Conservation (phyloP, 2,329 filamentous ascomycete species). For the Dactylellina cionopaga region DNA sequence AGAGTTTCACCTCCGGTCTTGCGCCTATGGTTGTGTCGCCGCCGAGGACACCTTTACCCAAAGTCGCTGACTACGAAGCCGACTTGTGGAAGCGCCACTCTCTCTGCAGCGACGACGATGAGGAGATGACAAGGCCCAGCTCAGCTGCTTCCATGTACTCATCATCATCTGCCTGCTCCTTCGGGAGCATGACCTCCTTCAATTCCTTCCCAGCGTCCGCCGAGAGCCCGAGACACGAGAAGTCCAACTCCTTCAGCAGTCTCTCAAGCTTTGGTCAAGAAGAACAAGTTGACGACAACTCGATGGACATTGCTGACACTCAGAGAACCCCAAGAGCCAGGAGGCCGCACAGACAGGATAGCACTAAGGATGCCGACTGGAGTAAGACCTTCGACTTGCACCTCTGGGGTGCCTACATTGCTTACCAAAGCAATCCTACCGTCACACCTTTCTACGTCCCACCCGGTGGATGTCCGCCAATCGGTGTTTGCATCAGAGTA, state of each 20-base stretch:
- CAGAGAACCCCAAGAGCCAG: conserved; percentile 31
- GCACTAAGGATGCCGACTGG: conserved; percentile 62
- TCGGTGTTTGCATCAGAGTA: conserved; percentile 72
- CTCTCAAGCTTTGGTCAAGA: conserved; percentile 39
- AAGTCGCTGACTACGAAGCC: conserved; percentile 46
- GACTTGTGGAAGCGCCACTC: conserved; percentile 39
- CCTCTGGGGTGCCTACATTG: conserved; percentile 72
- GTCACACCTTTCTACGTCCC: conserved; percentile 74
- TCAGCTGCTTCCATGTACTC: conserved; percentile 57
- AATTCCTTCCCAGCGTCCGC: conserved; percentile 54
- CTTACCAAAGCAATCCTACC: conserved; percentile 74
- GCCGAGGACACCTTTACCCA: conserved; percentile 55
- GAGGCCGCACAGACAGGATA: conserved; percentile 44
- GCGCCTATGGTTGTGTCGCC: conserved; percentile 53
- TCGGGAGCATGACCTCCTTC: conserved; percentile 57
- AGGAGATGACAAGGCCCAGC: conserved; percentile 54
- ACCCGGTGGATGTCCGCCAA: conserved; percentile 72
- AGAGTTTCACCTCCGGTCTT: conserved; percentile 26
- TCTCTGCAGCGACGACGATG: conserved; percentile 31
- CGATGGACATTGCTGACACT: conserved; percentile 17
- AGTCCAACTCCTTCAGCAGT: conserved; percentile 46
- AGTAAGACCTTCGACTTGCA: conserved; percentile 73
- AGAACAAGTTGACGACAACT: conserved; percentile 11
- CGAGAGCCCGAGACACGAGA: conserved; percentile 54
- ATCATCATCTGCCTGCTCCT: conserved; percentile 57